Percentiles rank a stretch among this genome's conserved stretches.
phyloP scores from a whole-genome alignment of 805 yeast genomes.

The Blastobotrys mokoenaii region DNA sequence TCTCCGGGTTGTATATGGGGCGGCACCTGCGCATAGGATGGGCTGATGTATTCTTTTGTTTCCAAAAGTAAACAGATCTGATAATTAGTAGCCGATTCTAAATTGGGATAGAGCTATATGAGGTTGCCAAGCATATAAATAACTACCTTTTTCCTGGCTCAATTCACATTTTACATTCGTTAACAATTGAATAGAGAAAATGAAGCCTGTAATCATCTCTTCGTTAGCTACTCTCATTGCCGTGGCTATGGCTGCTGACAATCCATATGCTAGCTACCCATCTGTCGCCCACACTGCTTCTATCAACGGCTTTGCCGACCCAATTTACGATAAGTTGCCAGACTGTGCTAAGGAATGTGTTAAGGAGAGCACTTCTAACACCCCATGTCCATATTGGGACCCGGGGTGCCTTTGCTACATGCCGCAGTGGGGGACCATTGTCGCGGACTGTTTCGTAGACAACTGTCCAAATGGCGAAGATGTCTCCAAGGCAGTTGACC shows the following conservation, averaged over 20 bases:
- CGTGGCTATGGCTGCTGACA: constrained; percentile 7
- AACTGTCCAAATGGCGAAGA: constrained; percentile 31
- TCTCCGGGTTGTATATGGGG: no score
- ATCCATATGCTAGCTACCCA: constrained; percentile 32
- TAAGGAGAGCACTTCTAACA: constrained; percentile 26
- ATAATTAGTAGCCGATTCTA: background rate
- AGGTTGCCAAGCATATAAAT: background rate
- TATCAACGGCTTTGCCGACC: constrained; percentile 41
- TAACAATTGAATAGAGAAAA: background rate
- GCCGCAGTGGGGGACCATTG: constrained; percentile 39
- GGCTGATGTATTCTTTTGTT: no score
- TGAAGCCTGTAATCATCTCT: constrained; percentile 1
- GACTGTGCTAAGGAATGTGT: constrained; percentile 34
- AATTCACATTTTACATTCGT: background rate
- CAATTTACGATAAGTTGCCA: constrained; percentile 32
- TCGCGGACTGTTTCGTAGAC: constrained; percentile 36
- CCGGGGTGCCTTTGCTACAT: constrained; percentile 43
- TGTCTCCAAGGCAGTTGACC: constrained; percentile 32
- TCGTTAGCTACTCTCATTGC: constrained; percentile 1
- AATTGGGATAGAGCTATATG: background rate
- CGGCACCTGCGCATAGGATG: no score
- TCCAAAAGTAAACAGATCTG: no score
- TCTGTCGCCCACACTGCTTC: constrained; percentile 38
- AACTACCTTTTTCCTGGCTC: background rate
- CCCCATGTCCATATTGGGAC: constrained; percentile 47